These are phyloP conservation scores for Suillus variegatus DNA, from an alignment of 768 basidiomycete species.

Conservation along the genomic window DNA sequence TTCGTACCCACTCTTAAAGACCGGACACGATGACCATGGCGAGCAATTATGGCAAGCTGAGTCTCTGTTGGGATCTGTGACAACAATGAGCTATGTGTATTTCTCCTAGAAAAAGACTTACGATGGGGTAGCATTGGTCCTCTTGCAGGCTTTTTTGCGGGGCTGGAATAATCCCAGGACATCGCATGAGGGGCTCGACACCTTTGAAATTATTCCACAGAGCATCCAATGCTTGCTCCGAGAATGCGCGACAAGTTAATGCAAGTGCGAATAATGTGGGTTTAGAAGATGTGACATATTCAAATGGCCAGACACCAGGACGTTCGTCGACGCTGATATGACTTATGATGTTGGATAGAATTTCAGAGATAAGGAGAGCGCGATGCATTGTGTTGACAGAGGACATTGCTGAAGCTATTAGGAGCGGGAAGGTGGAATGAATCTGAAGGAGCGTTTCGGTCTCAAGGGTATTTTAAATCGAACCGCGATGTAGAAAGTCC, in stretches of 20 bases:
- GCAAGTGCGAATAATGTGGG: background rate
- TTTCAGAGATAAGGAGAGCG: background rate
- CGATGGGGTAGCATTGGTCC: background rate
- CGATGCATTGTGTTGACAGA: background rate
- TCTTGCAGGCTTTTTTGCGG: background rate
- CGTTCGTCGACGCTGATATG: background rate
- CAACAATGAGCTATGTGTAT: background rate
- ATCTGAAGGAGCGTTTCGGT: constrained; percentile 15
- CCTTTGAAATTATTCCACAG: background rate
- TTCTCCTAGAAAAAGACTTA: background rate
- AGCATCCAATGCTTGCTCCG: background rate
- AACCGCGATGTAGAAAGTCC: background rate
- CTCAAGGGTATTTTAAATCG: constrained; percentile 2
- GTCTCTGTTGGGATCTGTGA: background rate
- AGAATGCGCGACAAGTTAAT: background rate
- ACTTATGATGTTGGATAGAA: background rate
- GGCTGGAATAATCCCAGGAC: background rate
- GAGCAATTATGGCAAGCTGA: background rate
- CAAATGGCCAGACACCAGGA: background rate
- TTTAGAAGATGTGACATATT: background rate
- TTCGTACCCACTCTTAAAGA: background rate
- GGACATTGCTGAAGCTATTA: constrained; percentile 41
- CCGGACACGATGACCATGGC: background rate
- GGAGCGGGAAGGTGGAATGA: background rate
- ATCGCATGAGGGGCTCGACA: background rate